Percentiles rank a stretch among this genome's conserved stretches.
Conservation (phyloP, 345 rosid genomes). For the Brassica nigra region DNA sequence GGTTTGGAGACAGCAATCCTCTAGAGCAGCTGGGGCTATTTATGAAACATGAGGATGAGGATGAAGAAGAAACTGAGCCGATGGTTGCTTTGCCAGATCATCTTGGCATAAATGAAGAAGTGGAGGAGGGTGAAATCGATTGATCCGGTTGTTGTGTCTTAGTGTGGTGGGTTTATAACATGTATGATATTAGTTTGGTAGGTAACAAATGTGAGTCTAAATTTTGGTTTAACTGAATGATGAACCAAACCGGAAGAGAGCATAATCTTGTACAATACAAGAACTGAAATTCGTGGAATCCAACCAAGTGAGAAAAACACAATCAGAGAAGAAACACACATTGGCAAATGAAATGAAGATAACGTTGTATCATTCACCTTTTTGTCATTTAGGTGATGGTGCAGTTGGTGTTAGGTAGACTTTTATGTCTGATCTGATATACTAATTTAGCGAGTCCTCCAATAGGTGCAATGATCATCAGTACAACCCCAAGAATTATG, state of each 20-base stretch:
- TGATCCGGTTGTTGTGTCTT: not conserved
- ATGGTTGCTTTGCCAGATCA: constrained; percentile 30
- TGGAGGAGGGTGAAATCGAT: constrained; percentile 38
- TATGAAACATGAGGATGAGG: constrained; percentile 66
- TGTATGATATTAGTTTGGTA: not conserved
- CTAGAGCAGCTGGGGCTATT: constrained; percentile 77
- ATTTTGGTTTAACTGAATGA: not conserved
- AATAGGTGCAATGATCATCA: constrained; percentile 67
- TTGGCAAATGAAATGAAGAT: not conserved
- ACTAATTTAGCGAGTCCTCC: constrained; percentile 57
- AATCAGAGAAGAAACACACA: not conserved
- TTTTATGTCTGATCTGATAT: accelerated
- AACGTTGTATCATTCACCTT: not conserved
- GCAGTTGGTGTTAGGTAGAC: not conserved
- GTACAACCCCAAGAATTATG: constrained; percentile 53
- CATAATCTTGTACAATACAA: not conserved
- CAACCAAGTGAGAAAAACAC: not conserved
- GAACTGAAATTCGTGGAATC: not conserved
- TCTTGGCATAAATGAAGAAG: constrained; percentile 10
- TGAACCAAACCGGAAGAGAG: not conserved
- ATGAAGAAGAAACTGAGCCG: constrained; percentile 50
- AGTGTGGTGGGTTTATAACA: not conserved
- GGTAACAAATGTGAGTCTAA: not conserved
- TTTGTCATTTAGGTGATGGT: not conserved
- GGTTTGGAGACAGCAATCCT: constrained; percentile 66